phyloP scores from a whole-genome alignment of 345 rosid genomes.

The Murraya koenigii region DNA sequence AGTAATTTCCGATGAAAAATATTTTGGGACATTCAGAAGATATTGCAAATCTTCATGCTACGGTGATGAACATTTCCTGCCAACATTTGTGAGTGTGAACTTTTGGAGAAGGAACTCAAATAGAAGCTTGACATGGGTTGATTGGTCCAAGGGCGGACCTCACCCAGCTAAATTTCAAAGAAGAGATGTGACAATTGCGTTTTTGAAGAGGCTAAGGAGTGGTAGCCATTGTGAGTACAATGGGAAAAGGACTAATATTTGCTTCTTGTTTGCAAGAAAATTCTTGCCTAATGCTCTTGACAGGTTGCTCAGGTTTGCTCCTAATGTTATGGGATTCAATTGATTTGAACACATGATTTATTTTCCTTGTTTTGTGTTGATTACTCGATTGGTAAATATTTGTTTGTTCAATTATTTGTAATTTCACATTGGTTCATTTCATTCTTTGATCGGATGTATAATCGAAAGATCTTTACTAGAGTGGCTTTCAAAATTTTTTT shows the following conservation, averaged over 20 bases:
- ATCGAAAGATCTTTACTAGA: too few species aligned
- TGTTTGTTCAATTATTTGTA: not conserved
- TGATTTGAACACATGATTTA: not conserved
- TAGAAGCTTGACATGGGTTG: conserved; percentile 67
- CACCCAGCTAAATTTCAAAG: conserved; percentile 58
- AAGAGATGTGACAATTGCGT: conserved; percentile 38
- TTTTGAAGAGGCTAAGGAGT: conserved; percentile 54
- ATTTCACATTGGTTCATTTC: too few species aligned
- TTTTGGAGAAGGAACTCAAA: conserved; percentile 51
- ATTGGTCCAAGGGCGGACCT: conserved; percentile 79
- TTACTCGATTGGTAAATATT: not conserved
- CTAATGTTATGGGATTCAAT: conserved; percentile 39
- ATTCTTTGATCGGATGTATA: not conserved
- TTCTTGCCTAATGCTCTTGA: conserved; percentile 48
- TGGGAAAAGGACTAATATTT: conserved; percentile 37
- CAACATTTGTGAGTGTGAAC: conserved; percentile 52
- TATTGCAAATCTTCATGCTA: conserved; percentile 50
- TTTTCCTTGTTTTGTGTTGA: not conserved
- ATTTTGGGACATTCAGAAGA: conserved; percentile 37
- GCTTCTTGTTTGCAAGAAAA: conserved; percentile 89
- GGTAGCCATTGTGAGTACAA: conserved; percentile 49
- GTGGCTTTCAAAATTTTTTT: too few species aligned
- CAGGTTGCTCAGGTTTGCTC: conserved; percentile 53
- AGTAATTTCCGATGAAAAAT: conserved; percentile 54
- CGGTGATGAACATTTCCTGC: conserved; percentile 75